Conservation (phyloP, 108 stramenopile species). For the Nitzschia sp. region DNA sequence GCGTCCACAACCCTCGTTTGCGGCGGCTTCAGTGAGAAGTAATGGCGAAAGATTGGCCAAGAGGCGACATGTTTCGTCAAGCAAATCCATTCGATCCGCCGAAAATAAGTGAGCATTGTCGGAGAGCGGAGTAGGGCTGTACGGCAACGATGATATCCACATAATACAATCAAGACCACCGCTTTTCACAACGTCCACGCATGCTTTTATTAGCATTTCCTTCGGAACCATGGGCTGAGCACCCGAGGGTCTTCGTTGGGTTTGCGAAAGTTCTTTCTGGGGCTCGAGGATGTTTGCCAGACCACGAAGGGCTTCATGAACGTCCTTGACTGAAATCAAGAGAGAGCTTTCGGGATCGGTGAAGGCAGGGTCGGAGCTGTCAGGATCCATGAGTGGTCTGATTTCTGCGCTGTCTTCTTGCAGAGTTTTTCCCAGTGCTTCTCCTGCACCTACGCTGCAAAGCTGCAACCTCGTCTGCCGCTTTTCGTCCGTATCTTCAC, state of each 20-base stretch:
- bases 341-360: neutral
- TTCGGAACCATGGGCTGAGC: conserved; percentile 11
- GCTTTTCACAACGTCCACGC: conserved; percentile 44
- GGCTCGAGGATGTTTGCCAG: conserved; percentile 63
- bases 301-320: conserved; percentile 52
- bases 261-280: conserved; percentile 12
- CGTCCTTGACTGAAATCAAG: conserved; percentile 36
- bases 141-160: conserved; percentile 45
- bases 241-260: neutral
- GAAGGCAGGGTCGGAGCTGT: neutral
- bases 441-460: conserved; percentile 49
- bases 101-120: conserved; percentile 4
- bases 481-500: conserved; percentile 51
- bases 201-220: conserved; percentile 38
- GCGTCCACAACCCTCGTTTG: conserved; percentile 30
- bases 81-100: conserved; percentile 35
- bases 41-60: conserved; percentile 61
- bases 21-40: conserved; percentile 46
- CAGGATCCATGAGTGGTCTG: conserved; percentile 7
- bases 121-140: conserved; percentile 18
- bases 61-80: conserved; percentile 54
- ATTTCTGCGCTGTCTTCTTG: conserved; percentile 25
- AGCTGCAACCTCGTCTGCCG: conserved; percentile 49
- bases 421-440: conserved; percentile 49
- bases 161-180: conserved; percentile 55